Evolutionary conservation across 1,139 yeast species (phyloP).

Genomic region (Neolecta irregularis): DNA sequence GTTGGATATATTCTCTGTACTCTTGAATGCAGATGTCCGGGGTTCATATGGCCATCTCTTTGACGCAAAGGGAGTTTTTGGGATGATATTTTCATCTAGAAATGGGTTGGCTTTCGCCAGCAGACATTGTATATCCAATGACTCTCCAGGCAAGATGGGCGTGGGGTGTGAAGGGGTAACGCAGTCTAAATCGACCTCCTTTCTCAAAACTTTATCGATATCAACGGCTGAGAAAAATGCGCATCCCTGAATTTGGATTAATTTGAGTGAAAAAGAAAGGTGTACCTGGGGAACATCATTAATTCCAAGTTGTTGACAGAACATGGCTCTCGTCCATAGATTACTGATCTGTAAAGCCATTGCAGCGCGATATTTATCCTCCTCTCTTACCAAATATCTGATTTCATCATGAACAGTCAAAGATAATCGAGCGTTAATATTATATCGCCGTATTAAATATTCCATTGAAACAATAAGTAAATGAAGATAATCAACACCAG

Average conservation of each 20-base stretch:
- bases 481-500: slow-evolving; percentile 94
- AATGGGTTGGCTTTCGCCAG: slow-evolving; percentile 30
- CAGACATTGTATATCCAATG: slow-evolving; percentile 43
- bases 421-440: slow-evolving; percentile 61
- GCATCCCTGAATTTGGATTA: slow-evolving; percentile 4
- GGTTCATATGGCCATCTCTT: too few species aligned
- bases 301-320: slow-evolving; percentile 83
- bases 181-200: slow-evolving; percentile 79
- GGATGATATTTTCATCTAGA: too few species aligned
- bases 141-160: slow-evolving; percentile 67
- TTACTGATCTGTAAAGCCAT: slow-evolving; percentile 77
- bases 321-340: slow-evolving; percentile 92
- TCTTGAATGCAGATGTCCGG: too few species aligned
- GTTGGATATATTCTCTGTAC: too few species aligned
- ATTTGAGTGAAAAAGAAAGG: slow-evolving; percentile 22
- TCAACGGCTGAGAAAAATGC: slow-evolving; percentile 94
- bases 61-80: too few species aligned
- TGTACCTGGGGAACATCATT: slow-evolving; percentile 80
- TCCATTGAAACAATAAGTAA: slow-evolving; percentile 77
- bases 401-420: slow-evolving; percentile 94
- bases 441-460: slow-evolving; percentile 48
- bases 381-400: slow-evolving; percentile 58
- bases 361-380: slow-evolving; percentile 61
- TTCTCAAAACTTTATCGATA: slow-evolving; percentile 70
- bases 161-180: slow-evolving; percentile 72